These are phyloP conservation scores for Zygosaccharomyces sapae DNA, from an alignment of 1,139 yeast genomes.

Conservation along the genomic window DNA sequence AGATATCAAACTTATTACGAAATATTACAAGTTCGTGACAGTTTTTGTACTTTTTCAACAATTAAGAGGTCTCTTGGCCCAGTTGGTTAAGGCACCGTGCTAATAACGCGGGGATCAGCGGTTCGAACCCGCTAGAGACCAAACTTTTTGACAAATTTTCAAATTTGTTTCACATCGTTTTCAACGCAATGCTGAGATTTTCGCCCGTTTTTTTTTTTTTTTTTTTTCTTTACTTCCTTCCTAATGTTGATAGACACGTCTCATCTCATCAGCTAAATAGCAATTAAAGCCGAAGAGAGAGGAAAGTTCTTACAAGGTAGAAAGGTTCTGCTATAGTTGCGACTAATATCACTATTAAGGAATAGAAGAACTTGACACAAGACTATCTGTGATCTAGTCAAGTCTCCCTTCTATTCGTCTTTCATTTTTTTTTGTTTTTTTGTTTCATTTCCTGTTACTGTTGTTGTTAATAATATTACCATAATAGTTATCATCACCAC, in stretches of 20 bases:
- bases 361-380: neutral
- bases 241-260: neutral
- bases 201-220: conserved; percentile 1
- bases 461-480: neutral
- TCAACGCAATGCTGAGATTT: neutral
- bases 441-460: neutral
- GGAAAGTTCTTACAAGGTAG: neutral
- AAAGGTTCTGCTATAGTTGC: neutral
- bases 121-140: conserved; percentile 30
- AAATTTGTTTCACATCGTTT: neutral
- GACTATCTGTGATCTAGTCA: neutral
- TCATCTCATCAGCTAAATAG: conserved; percentile 1
- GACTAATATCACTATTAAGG: neutral
- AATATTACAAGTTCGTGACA: neutral
- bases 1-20: neutral
- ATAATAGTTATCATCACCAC: neutral
- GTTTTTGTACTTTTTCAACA: neutral
- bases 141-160: conserved; percentile 5
- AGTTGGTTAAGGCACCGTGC: conserved; percentile 31
- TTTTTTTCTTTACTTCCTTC: neutral
- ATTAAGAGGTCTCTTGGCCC: conserved; percentile 21
- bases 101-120: conserved; percentile 31
- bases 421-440: neutral
- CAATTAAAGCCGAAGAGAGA: neutral
- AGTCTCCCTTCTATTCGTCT: conserved; percentile 1